phyloP scores from a whole-genome alignment of 176 grass and related monocot genomes.

The Hordeum marinum region DNA sequence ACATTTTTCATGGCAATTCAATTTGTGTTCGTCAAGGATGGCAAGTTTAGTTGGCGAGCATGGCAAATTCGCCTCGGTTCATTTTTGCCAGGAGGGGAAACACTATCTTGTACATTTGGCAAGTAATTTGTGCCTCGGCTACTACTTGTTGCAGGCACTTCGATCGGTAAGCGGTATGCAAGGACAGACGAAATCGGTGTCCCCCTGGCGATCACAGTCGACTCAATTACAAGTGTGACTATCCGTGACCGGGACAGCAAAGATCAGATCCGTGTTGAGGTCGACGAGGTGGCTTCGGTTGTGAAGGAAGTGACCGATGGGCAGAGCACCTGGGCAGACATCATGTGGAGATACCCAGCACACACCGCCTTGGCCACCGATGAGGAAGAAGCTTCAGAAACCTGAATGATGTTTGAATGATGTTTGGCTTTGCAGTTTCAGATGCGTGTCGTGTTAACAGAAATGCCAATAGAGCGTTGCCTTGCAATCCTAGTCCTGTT shows the following conservation, averaged over 20 bases:
- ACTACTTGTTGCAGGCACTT: constrained; percentile 46
- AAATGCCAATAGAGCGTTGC: not conserved
- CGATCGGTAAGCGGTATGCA: constrained; percentile 76
- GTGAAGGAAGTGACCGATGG: constrained; percentile 72
- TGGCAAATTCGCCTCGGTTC: no score
- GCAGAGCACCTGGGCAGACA: constrained; percentile 81
- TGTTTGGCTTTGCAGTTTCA: not conserved
- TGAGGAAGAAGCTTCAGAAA: constrained; percentile 39
- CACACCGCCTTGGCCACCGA: constrained; percentile 29
- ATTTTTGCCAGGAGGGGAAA: not conserved
- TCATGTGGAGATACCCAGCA: constrained; percentile 81
- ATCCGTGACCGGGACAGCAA: constrained; percentile 83
- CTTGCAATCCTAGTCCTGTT: not conserved
- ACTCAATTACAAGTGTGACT: constrained; percentile 54
- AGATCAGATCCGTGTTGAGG: constrained; percentile 69
- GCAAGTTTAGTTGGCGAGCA: no score
- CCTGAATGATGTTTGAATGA: constrained; percentile 6
- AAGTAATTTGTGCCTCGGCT: not conserved
- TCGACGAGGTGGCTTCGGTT: constrained; percentile 64
- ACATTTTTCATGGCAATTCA: no score
- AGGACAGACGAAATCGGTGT: constrained; percentile 80
- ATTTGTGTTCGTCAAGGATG: no score
- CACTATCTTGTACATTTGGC: not conserved
- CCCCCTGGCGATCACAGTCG: constrained; percentile 68
- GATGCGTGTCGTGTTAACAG: constrained; percentile 9